These are phyloP conservation scores for Aspergillus persii DNA, from an alignment of 2,329 filamentous ascomycete genomes.

Conservation along the genomic window DNA sequence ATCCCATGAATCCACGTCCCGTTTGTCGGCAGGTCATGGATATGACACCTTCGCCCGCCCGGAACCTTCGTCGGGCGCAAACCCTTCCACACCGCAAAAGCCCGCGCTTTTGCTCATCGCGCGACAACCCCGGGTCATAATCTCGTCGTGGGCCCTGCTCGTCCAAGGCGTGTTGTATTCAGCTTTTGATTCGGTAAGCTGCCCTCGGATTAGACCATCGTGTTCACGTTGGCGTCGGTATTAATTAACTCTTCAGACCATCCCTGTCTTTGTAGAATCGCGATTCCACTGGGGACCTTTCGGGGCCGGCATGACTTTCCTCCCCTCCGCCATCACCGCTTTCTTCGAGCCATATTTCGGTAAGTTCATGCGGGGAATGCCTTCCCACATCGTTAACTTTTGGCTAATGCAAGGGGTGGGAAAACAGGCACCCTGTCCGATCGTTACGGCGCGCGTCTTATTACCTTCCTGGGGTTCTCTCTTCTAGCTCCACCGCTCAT, in stretches of 20 bases:
- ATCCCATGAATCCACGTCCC: background rate
- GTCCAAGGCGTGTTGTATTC: conserved; percentile 51
- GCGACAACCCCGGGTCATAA: conserved; percentile 51
- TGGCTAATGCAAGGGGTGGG: background rate
- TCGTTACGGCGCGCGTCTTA: conserved; percentile 61
- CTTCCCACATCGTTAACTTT: background rate
- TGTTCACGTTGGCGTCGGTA: background rate
- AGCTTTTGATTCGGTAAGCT: conserved; percentile 49
- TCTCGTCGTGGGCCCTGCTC: conserved; percentile 55
- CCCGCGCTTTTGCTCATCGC: conserved; percentile 22
- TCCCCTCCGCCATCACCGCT: conserved; percentile 59
- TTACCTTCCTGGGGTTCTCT: conserved; percentile 56
- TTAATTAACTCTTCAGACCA: conserved; percentile 17
- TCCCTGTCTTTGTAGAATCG: conserved; percentile 56
- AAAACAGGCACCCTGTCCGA: conserved; percentile 51
- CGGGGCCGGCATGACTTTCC: conserved; percentile 58
- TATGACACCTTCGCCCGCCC: background rate
- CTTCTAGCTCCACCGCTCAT: conserved; percentile 59
- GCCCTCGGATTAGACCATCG: conserved; percentile 21
- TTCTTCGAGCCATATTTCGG: conserved; percentile 59
- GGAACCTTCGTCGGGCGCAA: background rate
- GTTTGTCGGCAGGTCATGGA: background rate
- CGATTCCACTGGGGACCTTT: conserved; percentile 57
- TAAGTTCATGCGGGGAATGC: conserved; percentile 4
- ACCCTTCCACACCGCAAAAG: background rate